A percentile compares a stretch with the other conserved stretches of the same genome.
Conservation (phyloP, 75 land plant genomes). For the Gnetum montanum region DNA sequence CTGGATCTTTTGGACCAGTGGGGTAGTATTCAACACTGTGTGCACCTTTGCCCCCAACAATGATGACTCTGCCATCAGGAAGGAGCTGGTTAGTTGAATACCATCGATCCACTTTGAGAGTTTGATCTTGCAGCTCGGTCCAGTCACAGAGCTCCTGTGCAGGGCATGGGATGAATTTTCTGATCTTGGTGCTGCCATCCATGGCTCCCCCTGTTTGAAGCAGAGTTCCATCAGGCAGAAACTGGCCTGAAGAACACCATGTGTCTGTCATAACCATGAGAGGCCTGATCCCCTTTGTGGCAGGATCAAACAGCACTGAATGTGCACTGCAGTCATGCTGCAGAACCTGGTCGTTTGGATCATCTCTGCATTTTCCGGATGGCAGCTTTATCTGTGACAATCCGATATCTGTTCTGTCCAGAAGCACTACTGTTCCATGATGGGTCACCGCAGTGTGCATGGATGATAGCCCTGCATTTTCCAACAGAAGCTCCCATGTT, state of each 20-base stretch:
- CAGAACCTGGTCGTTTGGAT: conserved; percentile 16
- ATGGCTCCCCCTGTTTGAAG: conserved; percentile 53
- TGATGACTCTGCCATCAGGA: conserved; percentile 38
- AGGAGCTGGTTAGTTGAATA: conserved; percentile 52
- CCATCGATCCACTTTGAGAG: conserved; percentile 33
- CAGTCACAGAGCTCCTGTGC: conserved; percentile 31
- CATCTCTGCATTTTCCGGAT: conserved; percentile 18
- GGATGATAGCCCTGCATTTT: conserved; percentile 38
- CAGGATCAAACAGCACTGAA: conserved; percentile 39
- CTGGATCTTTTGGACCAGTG: conserved; percentile 5
- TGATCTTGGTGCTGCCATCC: conserved; percentile 40
- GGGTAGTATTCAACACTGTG: conserved; percentile 52
- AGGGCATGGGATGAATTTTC: conserved; percentile 28
- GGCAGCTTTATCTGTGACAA: conserved; percentile 29
- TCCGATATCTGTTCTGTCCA: conserved; percentile 50
- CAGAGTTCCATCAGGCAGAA: conserved; percentile 45
- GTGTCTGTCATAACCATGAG: conserved; percentile 42
- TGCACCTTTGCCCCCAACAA: conserved; percentile 31
- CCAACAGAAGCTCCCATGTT: conserved; percentile 30
- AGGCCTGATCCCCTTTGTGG: conserved; percentile 26
- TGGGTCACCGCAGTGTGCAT: conserved; percentile 65
- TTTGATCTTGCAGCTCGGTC: conserved; percentile 16
- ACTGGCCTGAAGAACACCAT: conserved; percentile 70
- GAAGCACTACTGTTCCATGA: conserved; percentile 35
- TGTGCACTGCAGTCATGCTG: conserved; percentile 51